These are phyloP conservation scores for Neonectria ditissima DNA, from an alignment of 2,329 filamentous ascomycete genomes.

Conservation along the genomic window DNA sequence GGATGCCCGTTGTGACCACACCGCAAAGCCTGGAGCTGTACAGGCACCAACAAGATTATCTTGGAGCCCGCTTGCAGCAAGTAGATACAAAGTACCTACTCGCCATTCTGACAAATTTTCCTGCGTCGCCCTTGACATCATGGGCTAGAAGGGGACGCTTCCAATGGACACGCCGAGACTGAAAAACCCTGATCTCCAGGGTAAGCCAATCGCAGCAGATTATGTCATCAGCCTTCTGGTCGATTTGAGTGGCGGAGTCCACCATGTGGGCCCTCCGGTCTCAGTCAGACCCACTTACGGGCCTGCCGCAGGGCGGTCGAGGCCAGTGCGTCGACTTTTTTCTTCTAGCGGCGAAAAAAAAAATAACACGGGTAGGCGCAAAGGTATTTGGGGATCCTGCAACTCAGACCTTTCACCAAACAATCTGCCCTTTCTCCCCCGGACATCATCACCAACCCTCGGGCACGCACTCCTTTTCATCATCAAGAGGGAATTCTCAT, in stretches of 20 bases:
- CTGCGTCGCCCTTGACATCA: slow-evolving; percentile 9
- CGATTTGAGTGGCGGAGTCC: slow-evolving; percentile 10
- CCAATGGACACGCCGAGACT: neutral
- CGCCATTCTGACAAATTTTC: neutral
- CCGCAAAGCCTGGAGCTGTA: neutral
- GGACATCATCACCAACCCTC: slow-evolving; percentile 44
- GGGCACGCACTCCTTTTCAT: slow-evolving; percentile 47
- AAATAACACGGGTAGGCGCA: slow-evolving; percentile 41
- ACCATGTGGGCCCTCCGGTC: slow-evolving; percentile 25
- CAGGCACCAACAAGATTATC: neutral
- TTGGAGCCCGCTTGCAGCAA: neutral
- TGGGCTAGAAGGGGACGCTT: neutral
- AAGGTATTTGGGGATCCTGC: slow-evolving; percentile 30
- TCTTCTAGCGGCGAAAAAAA: slow-evolving; percentile 46
- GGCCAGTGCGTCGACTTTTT: slow-evolving; percentile 38
- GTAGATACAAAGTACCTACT: neutral
- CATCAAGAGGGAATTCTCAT: slow-evolving; percentile 39
- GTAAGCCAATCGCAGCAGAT: slow-evolving; percentile 13
- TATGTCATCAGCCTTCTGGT: slow-evolving; percentile 24
- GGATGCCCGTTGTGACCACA: neutral
- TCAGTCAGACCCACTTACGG: slow-evolving; percentile 30
- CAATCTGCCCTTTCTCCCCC: slow-evolving; percentile 38
- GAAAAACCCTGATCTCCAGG: slow-evolving; percentile 8
- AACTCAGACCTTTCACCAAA: slow-evolving; percentile 45
- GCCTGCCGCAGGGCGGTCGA: slow-evolving; percentile 39